Evolutionary conservation across 768 basidiomycete species (phyloP), one percentile per base, ranked within the genome.

Genomic region (Clavulina sp.): DNA sequence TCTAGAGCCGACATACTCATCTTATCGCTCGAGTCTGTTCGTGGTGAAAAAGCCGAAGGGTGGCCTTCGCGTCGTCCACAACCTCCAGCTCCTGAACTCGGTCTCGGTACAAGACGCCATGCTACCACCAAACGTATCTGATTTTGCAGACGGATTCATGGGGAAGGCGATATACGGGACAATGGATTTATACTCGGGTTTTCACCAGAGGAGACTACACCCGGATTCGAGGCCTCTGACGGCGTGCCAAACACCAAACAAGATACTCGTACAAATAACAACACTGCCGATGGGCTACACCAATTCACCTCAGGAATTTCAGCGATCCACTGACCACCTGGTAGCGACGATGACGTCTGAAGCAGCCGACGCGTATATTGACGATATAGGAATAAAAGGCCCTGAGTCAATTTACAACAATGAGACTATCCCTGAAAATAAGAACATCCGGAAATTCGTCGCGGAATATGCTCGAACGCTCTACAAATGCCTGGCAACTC

Each of bases 41-140:
- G 32, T 28, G 1, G 7, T 40, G 5, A 36, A 49, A 26, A 53
- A 50, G 52, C 30, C 40, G 3, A 55, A 52, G 2, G 13, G 26
- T 18, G 7, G 21, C 24, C 50, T 60, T 0, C 50, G 64, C 4
- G 57, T 69, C 1, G 68, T 73, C 0, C 68, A 70, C 46, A 62
- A 66, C 41, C 53, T 72, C 0, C 62, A 68, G 47, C 67, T 65
- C 0, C 57, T 71, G 0, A 72, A 72, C 50, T 49, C 52, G 21
- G 64, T 72, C 1, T 62, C 65, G 0, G 68, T 73, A 2, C 41
- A 59, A 6, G 66, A 70, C 53, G 65, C 68, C 4, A 66, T 63
- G 0, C 26, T 66, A 0, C 60, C 62, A 1, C 69, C 68, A 0
- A 60, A 38, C 19, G 34, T 38, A 19, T 9, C 19, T 9, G 34